Percentiles rank a stretch among this genome's conserved stretches.
phyloP scores from a whole-genome alignment of 2,329 filamentous ascomycete genomes.

The Colletotrichum sp. region DNA sequence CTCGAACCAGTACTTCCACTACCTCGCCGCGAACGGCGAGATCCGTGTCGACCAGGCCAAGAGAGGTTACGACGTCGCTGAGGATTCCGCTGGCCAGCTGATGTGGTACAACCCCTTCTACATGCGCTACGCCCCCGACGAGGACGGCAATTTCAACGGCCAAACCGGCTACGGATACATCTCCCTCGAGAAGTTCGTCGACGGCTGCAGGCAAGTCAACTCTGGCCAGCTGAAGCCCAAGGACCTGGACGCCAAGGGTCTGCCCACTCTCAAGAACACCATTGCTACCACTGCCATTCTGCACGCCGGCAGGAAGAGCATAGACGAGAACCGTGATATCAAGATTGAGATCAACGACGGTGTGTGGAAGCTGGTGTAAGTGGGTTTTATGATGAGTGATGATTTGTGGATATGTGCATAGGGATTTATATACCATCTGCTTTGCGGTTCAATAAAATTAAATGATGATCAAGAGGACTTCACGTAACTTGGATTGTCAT shows the following conservation, averaged over 20 bases:
- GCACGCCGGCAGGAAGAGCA: constrained; percentile 81
- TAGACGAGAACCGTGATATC: constrained; percentile 82
- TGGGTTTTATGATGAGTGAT: neutral
- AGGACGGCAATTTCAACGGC: constrained; percentile 92
- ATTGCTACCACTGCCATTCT: constrained; percentile 91
- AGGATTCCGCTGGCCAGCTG: constrained; percentile 72
- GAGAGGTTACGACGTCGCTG: constrained; percentile 92
- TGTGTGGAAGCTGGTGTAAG: constrained; percentile 68
- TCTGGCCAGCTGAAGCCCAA: constrained; percentile 73
- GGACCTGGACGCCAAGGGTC: constrained; percentile 78
- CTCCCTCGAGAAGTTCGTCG: constrained; percentile 94
- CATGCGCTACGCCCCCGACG: constrained; percentile 93
- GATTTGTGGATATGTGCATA: constrained; percentile 7
- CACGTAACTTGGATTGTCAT: neutral
- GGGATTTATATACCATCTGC: constrained; percentile 15
- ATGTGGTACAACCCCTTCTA: constrained; percentile 95
- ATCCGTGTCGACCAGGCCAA: constrained; percentile 92
- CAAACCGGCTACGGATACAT: constrained; percentile 94
- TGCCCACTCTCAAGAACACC: constrained; percentile 88
- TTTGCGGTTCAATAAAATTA: constrained; percentile 10
- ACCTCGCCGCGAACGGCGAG: constrained; percentile 84
- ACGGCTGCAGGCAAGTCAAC: constrained; percentile 82
- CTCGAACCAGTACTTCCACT: constrained; percentile 97
- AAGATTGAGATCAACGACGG: constrained; percentile 72
- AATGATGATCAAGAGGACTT: neutral